Evolutionary conservation across 352 stramenopile genomes (phyloP), one percentile per base, ranked within the genome.

Genomic region (Phytophthora sojae): DNA sequence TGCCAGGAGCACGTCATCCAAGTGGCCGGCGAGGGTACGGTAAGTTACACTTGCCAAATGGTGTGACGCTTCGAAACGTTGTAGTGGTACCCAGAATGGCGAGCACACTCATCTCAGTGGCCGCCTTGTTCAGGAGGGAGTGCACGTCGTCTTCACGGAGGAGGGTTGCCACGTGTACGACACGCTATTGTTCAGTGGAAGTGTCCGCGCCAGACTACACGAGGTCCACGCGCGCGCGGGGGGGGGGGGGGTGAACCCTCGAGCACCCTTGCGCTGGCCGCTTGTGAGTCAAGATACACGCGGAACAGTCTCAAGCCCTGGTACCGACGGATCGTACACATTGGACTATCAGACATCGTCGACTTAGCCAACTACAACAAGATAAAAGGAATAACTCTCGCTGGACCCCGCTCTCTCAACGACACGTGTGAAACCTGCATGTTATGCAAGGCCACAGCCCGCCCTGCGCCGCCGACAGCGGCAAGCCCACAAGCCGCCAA

Each of bases 301-400:
- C 50, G 6, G 21, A 35, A 64, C 14, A 57, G 29, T 12, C 45
- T 64, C 23, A 45, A 64, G n/a, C 29, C 51, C 11, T 57, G 57
- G 57, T 45, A 50, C 12, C 57, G 47, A 19, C 6, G 32, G 1
- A n/a, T 64, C 15, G 30, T n/a, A n/a, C n/a, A n/a, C n/a, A n/a
- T n/a, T n/a, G n/a, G n/a, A n/a, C n/a, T n/a, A n/a, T n/a, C n/a
- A n/a, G n/a, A n/a, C n/a, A n/a, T n/a, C n/a, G n/a, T n/a, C n/a
- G n/a, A n/a, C n/a, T n/a, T n/a, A n/a, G n/a, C n/a, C n/a, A n/a
- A n/a, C n/a, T n/a, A n/a, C n/a, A n/a, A n/a, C n/a, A n/a, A n/a
- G n/a, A n/a, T n/a, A n/a, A n/a, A n/a, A n/a, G n/a, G n/a, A n/a
- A n/a, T n/a, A n/a, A n/a, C n/a, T n/a, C n/a, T n/a, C n/a, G n/a